Percentiles rank a stretch among this genome's conserved stretches.
These are phyloP conservation scores for Astragalus glycyphyllos DNA, from an alignment of 306 rosid genomes.

Conservation along the genomic window DNA sequence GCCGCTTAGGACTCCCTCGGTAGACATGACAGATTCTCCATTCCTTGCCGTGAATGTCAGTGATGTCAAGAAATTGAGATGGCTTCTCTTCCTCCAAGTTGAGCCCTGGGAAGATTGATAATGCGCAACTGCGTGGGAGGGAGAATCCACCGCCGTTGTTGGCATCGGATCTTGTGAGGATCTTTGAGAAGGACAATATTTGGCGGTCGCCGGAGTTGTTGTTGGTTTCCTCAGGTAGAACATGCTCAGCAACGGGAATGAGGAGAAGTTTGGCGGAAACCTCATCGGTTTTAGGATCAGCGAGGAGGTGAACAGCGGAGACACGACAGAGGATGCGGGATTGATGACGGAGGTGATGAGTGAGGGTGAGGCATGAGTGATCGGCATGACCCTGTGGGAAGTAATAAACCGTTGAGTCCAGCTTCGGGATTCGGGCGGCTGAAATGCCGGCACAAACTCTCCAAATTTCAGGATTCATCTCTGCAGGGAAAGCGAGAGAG, in stretches of 20 bases:
- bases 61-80: constrained; percentile 55
- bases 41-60: constrained; percentile 63
- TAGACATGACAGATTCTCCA: constrained; percentile 69
- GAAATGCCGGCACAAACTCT: too few species aligned
- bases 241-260: constrained; percentile 35
- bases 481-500: too few species aligned
- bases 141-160: constrained; percentile 71
- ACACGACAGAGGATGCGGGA: constrained; percentile 50
- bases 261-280: constrained; percentile 58
- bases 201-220: neutral
- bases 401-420: constrained; percentile 67
- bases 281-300: constrained; percentile 57
- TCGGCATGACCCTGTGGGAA: constrained; percentile 70
- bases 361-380: constrained; percentile 44
- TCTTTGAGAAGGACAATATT: constrained; percentile 56
- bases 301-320: constrained; percentile 41
- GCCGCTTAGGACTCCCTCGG: constrained; percentile 65
- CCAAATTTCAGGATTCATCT: too few species aligned
- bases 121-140: constrained; percentile 71
- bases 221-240: neutral
- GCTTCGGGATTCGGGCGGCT: constrained; percentile 54
- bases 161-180: constrained; percentile 69
- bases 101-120: constrained; percentile 60
- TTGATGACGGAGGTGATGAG: constrained; percentile 35
- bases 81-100: constrained; percentile 55